These are phyloP conservation scores for Picochlorum sp. DNA, from an alignment of 139 green algal species.

Conservation along the genomic window DNA sequence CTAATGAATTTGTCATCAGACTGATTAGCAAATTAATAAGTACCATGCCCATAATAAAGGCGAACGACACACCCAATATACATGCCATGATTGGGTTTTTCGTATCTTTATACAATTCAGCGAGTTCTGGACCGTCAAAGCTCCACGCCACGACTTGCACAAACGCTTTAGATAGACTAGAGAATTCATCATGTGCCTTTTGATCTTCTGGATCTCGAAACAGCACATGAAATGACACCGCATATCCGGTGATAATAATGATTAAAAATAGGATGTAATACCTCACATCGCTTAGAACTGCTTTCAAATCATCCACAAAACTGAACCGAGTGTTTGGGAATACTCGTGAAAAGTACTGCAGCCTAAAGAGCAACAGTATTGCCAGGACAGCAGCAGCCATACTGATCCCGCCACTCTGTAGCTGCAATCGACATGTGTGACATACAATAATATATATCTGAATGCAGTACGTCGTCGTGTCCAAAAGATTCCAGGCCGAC, in stretches of 20 bases:
- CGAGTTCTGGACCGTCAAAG: background rate
- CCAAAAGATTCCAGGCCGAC: conserved; percentile 45
- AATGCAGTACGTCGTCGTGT: conserved; percentile 31
- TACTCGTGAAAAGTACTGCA: conserved; percentile 37
- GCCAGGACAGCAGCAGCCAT: conserved; percentile 36
- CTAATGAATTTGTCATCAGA: conserved; percentile 35
- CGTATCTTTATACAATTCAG: conserved; percentile 1
- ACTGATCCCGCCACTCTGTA: conserved; percentile 25
- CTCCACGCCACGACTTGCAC: background rate
- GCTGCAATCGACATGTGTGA: conserved; percentile 28
- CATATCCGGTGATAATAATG: conserved; percentile 38
- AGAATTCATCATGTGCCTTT: conserved; percentile 12
- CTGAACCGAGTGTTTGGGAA: conserved; percentile 34
- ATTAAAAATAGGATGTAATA: conserved; percentile 35
- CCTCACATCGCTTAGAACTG: conserved; percentile 15
- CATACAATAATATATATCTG: conserved; percentile 36
- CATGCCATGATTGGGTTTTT: conserved; percentile 5
- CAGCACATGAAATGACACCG: conserved; percentile 41
- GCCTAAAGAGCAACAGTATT: conserved; percentile 36
- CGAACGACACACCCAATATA: conserved; percentile 1
- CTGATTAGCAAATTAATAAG: conserved; percentile 44
- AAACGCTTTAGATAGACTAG: conserved; percentile 4
- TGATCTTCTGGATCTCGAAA: conserved; percentile 30
- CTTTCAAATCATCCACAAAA: conserved; percentile 30
- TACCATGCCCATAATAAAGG: conserved; percentile 27